Evolutionary conservation across 2,329 filamentous ascomycete species (phyloP).

Genomic region (Macrophomina pseudophaseolina): DNA sequence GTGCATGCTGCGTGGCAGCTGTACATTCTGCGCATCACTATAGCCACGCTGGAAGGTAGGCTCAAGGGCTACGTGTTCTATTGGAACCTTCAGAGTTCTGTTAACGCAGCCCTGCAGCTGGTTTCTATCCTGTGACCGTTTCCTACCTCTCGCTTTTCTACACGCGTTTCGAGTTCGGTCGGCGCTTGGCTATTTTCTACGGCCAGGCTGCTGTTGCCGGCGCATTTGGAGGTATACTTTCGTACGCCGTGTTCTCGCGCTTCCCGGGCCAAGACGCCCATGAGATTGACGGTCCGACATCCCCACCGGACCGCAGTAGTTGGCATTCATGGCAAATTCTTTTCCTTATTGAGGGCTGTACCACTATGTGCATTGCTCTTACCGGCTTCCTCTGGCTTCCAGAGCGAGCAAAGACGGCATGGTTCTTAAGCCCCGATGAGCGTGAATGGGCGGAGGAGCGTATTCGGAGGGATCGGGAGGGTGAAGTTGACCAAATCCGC

Average conservation of each 20-base stretch:
- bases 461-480: constrained; percentile 46
- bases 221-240: constrained; percentile 61
- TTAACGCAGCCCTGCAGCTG: constrained; percentile 44
- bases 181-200: constrained; percentile 61
- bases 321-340: constrained; percentile 59
- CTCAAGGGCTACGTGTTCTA: background rate
- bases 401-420: constrained; percentile 55
- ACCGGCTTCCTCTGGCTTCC: constrained; percentile 58
- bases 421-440: constrained; percentile 57
- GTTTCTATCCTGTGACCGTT: constrained; percentile 64
- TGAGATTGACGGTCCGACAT: background rate
- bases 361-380: constrained; percentile 54
- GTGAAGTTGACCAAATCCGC: constrained; percentile 29
- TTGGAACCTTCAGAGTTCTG: background rate
- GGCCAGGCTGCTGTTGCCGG: constrained; percentile 62
- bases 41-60: constrained; percentile 54
- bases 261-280: constrained; percentile 37
- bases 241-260: constrained; percentile 55
- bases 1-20: constrained; percentile 54
- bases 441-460: constrained; percentile 54
- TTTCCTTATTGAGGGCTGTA: constrained; percentile 55
- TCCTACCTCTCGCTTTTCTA: constrained; percentile 66
- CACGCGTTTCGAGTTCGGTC: constrained; percentile 62
- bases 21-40: constrained; percentile 50
- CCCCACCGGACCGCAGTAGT: constrained; percentile 17